Conservation (phyloP, 116 monocot genomes). For the Zostera marina region DNA sequence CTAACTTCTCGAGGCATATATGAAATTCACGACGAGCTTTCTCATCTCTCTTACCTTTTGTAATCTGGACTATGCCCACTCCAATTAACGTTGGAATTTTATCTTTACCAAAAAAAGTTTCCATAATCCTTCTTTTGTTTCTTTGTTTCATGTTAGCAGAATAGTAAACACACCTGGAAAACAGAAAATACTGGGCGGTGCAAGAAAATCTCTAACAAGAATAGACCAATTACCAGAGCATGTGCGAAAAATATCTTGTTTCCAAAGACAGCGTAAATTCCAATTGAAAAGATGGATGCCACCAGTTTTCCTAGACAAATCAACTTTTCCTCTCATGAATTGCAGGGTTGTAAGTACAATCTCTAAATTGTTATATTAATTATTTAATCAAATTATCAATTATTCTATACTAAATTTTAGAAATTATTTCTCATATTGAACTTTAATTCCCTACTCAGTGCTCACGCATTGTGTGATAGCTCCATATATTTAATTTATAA, state of each 20-base stretch:
- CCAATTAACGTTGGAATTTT: too few relatives aligned
- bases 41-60: too few relatives aligned
- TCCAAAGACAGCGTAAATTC: slow-evolving; percentile 7
- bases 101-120: too few relatives aligned
- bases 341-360: slow-evolving; percentile 31
- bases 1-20: too few relatives aligned
- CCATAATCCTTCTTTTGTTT: neutral
- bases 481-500: too few relatives aligned
- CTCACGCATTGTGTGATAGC: too few relatives aligned
- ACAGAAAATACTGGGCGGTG: neutral
- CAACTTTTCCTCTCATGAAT: slow-evolving; percentile 18
- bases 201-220: neutral
- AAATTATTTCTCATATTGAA: neutral
- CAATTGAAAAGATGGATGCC: slow-evolving; percentile 10
- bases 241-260: slow-evolving; percentile 24
- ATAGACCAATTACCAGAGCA: slow-evolving; percentile 3
- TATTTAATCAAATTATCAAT: neutral
- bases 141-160: neutral
- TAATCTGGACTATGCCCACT: too few relatives aligned
- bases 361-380: neutral
- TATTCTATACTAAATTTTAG: neutral
- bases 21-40: too few relatives aligned
- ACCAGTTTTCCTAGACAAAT: slow-evolving; percentile 23
- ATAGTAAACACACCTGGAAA: neutral
- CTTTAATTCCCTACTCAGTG: neutral